These are phyloP conservation scores for Starmera amethionina DNA, from an alignment of 805 yeast genomes.

Conservation along the genomic window DNA sequence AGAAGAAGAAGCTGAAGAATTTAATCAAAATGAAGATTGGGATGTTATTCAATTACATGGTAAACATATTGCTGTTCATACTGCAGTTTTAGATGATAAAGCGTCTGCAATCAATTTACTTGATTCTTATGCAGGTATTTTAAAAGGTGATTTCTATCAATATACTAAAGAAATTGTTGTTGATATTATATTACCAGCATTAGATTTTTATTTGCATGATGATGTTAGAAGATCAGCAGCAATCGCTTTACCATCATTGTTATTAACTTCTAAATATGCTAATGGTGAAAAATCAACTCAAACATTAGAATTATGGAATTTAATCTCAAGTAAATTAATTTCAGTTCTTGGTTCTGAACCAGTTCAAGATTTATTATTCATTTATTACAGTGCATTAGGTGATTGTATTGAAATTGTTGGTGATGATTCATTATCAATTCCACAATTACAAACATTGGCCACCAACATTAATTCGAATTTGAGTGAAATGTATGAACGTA, in stretches of 20 bases:
- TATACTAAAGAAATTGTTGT: conserved; percentile 70
- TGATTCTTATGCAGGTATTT: conserved; percentile 73
- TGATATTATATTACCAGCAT: conserved; percentile 78
- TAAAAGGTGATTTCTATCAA: conserved; percentile 74
- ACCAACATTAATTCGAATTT: conserved; percentile 51
- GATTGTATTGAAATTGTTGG: conserved; percentile 62
- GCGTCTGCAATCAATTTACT: conserved; percentile 85
- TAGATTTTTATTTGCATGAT: conserved; percentile 86
- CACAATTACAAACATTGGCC: conserved; percentile 47
- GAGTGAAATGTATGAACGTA: conserved; percentile 59
- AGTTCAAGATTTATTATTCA: conserved; percentile 69
- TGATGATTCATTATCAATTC: conserved; percentile 43
- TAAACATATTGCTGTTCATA: conserved; percentile 88
- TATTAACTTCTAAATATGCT: conserved; percentile 47
- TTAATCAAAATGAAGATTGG: conserved; percentile 84
- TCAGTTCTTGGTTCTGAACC: conserved; percentile 69
- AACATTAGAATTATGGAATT: conserved; percentile 61
- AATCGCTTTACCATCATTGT: conserved; percentile 66
- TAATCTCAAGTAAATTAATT: conserved; percentile 57
- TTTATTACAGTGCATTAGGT: conserved; percentile 64
- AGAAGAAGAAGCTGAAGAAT: conserved; percentile 79
- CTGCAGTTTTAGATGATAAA: conserved; percentile 90
- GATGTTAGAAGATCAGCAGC: conserved; percentile 93
- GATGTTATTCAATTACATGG: conserved; percentile 89
- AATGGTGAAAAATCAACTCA: conserved; percentile 44